Conservation (phyloP, 179 eudicot species). For the Pouteria campechiana region DNA sequence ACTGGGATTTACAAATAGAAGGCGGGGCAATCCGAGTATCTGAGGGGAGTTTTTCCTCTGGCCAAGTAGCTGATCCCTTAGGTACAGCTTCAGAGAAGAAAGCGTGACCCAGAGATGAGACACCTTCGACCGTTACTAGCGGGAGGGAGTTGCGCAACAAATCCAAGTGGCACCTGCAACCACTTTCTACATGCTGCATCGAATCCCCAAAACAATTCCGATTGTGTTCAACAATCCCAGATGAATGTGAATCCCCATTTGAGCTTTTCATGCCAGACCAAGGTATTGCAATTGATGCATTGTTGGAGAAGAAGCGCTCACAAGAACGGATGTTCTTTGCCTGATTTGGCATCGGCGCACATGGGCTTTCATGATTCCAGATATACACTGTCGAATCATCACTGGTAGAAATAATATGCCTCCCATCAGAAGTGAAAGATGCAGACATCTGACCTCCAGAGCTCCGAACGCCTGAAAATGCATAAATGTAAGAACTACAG, state of each 20-base stretch:
- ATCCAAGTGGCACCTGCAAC: slow-evolving; percentile 8
- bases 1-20: slow-evolving; percentile 46
- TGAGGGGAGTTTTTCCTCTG: slow-evolving; percentile 73
- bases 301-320: slow-evolving; percentile 47
- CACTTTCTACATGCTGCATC: too few species aligned
- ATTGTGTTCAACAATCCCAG: too few species aligned
- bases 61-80: slow-evolving; percentile 87
- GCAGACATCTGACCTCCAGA: slow-evolving; percentile 38
- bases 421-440: slow-evolving; percentile 49
- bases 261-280: slow-evolving; percentile 50
- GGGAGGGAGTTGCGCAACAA: slow-evolving; percentile 11
- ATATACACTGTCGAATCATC: slow-evolving; percentile 56
- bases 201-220: slow-evolving; percentile 7
- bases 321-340: slow-evolving; percentile 30
- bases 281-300: slow-evolving; percentile 55
- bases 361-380: slow-evolving; percentile 35
- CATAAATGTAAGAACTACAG: neutral
- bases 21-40: slow-evolving; percentile 11
- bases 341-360: slow-evolving; percentile 9
- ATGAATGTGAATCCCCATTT: slow-evolving; percentile 4
- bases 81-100: slow-evolving; percentile 40
- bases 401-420: slow-evolving; percentile 47
- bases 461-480: slow-evolving; percentile 38
- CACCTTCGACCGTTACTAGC: slow-evolving; percentile 31
- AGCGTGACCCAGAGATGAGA: slow-evolving; percentile 48